A percentile compares a stretch with the other conserved stretches of the same genome.
Evolutionary conservation across 78 protist species (phyloP).

Genomic region (Anaeramoeba flamelloides): DNA sequence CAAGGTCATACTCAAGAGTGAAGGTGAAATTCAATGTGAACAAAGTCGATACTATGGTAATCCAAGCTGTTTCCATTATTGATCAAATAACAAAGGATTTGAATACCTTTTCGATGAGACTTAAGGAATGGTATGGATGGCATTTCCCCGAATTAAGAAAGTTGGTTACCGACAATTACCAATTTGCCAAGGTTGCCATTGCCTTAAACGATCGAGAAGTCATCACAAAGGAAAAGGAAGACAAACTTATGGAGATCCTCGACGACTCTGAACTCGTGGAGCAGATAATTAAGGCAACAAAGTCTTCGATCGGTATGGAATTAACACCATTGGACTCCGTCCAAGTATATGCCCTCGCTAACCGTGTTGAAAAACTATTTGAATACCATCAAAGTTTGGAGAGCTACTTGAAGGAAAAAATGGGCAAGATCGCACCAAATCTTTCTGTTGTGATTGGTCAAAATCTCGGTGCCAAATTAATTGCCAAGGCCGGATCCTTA

Average conservation of each 20-base stretch:
- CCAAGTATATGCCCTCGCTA: conserved; percentile 55
- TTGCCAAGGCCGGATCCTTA: conserved; percentile 49
- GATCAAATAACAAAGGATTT: conserved; percentile 94
- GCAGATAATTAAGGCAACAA: conserved; percentile 42
- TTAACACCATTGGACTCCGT: too few species aligned
- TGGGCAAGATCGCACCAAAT: conserved; percentile 91
- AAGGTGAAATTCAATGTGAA: conserved; percentile 96
- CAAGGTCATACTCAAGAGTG: conserved; percentile 73
- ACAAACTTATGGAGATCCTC: too few species aligned
- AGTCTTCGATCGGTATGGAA: conserved; percentile 74
- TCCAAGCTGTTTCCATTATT: conserved; percentile 78
- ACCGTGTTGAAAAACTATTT: conserved; percentile 55
- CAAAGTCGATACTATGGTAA: conserved; percentile 93
- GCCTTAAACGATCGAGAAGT: too few species aligned
- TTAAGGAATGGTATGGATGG: conserved; percentile 98
- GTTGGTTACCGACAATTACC: conserved; percentile 66
- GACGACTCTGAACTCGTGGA: not conserved
- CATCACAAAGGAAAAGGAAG: too few species aligned
- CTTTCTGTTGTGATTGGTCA: conserved; percentile 86
- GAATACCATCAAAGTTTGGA: conserved; percentile 58
- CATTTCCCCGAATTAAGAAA: conserved; percentile 95
- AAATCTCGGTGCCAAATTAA: conserved; percentile 59
- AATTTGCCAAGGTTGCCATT: too few species aligned
- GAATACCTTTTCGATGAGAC: conserved; percentile 89
- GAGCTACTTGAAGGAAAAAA: conserved; percentile 68